These are phyloP conservation scores for Ascochyta fabae DNA, from an alignment of 2,329 filamentous ascomycete species.

Conservation along the genomic window DNA sequence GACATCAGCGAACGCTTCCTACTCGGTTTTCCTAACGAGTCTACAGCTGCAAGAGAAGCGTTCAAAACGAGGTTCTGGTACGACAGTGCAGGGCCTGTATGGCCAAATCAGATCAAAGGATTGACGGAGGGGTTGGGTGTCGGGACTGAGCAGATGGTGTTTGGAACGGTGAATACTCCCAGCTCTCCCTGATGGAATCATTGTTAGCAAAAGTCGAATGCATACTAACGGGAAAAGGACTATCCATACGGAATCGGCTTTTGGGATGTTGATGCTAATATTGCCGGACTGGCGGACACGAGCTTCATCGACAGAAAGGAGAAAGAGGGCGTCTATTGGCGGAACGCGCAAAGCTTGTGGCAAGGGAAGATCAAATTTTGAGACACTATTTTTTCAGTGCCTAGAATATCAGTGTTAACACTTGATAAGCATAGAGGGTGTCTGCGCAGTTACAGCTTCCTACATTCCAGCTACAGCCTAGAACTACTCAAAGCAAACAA, in stretches of 20 bases:
- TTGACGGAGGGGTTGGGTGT: conserved; percentile 40
- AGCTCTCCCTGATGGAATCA: no score
- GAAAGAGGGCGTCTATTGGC: conserved; percentile 37
- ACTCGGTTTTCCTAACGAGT: conserved; percentile 36
- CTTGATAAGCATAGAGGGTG: background rate
- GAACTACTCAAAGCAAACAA: background rate
- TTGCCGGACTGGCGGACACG: conserved; percentile 34
- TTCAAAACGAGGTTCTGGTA: conserved; percentile 47
- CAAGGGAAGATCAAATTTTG: conserved; percentile 25
- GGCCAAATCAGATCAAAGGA: conserved; percentile 45
- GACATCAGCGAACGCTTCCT: conserved; percentile 46
- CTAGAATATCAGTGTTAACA: background rate
- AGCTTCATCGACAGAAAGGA: conserved; percentile 28
- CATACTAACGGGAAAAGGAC: conserved; percentile 26
- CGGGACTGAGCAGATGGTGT: conserved; percentile 41
- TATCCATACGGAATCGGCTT: conserved; percentile 49
- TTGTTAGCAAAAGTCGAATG: no score
- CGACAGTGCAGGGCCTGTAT: conserved; percentile 48
- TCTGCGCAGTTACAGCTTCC: background rate
- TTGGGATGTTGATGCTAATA: conserved; percentile 46
- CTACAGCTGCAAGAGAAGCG: conserved; percentile 34
- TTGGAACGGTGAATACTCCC: conserved; percentile 42
- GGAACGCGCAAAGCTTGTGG: conserved; percentile 39
- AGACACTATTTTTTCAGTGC: background rate
- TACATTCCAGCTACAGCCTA: background rate